These are phyloP conservation scores for Thelephora ganbajun DNA, from an alignment of 768 basidiomycete species.

Conservation along the genomic window DNA sequence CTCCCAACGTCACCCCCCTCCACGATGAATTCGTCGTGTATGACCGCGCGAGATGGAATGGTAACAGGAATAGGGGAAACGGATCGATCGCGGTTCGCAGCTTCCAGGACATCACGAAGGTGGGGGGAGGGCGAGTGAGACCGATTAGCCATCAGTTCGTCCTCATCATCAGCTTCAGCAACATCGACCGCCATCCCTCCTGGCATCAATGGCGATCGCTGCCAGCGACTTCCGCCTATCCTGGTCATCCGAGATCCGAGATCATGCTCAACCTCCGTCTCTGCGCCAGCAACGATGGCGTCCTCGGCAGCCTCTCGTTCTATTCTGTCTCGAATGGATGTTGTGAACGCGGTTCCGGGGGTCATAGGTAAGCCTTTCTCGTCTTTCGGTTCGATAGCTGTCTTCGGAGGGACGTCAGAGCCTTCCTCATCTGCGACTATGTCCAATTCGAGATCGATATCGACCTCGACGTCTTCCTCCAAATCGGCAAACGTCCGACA, in stretches of 20 bases:
- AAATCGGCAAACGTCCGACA: conserved; percentile 92
- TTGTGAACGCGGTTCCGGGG: not conserved
- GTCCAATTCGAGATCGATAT: conserved; percentile 22
- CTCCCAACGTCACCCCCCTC: not conserved
- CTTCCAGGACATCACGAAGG: not conserved
- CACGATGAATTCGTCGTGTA: not conserved
- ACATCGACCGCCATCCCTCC: not conserved
- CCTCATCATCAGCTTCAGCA: not conserved
- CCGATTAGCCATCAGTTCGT: not conserved
- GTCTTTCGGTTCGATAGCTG: not conserved
- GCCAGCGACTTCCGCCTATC: not conserved
- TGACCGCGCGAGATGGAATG: not conserved
- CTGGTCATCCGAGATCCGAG: not conserved
- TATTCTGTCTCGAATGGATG: conserved; percentile 1
- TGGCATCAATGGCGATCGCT: not conserved
- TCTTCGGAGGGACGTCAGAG: not conserved
- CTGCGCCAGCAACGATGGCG: conserved; percentile 11
- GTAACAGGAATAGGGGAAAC: not conserved
- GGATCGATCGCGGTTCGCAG: not conserved
- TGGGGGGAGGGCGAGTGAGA: not conserved
- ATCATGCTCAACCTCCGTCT: conserved; percentile 19
- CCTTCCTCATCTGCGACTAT: conserved; percentile 9
- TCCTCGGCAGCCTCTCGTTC: not conserved
- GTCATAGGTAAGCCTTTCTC: too few species aligned
- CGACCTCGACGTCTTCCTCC: conserved; percentile 86